Percentiles rank a stretch among this genome's conserved stretches.
These are phyloP conservation scores for Aphanocladium album DNA, from an alignment of 2,329 filamentous ascomycete genomes.

Conservation along the genomic window DNA sequence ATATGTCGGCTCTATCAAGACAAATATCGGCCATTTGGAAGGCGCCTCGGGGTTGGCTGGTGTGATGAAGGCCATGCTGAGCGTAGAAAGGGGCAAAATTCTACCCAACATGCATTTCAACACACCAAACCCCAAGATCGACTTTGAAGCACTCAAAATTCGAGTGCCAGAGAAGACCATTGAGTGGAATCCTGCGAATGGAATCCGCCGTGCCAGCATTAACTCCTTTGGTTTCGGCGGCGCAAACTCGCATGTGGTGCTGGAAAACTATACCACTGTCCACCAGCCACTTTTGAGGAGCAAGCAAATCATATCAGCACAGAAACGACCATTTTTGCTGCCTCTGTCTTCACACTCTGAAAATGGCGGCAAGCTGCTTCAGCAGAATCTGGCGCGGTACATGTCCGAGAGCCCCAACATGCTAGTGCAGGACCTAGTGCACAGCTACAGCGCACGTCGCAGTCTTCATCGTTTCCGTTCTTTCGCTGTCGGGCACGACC, in stretches of 20 bases:
- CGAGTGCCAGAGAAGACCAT: no score
- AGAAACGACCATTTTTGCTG: background rate
- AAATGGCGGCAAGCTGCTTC: background rate
- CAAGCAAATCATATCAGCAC: no score
- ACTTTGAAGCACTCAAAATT: slow-evolving; percentile 17
- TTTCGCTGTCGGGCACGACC: background rate
- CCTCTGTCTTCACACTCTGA: background rate
- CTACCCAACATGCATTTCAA: slow-evolving; percentile 23
- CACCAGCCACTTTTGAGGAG: no score
- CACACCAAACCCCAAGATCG: slow-evolving; percentile 19
- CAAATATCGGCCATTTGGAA: slow-evolving; percentile 25
- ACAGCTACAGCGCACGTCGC: slow-evolving; percentile 13
- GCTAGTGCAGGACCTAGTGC: slow-evolving; percentile 11
- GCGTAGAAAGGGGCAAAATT: slow-evolving; percentile 17
- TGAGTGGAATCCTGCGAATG: slow-evolving; percentile 16
- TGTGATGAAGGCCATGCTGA: slow-evolving; percentile 21
- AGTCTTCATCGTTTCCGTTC: slow-evolving; percentile 13
- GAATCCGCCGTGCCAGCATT: slow-evolving; percentile 15
- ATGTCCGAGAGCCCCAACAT: background rate
- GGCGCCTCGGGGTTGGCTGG: slow-evolving; percentile 24
- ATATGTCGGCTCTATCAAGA: slow-evolving; percentile 23
- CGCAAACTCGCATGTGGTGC: slow-evolving; percentile 21
- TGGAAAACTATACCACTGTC: slow-evolving; percentile 16
- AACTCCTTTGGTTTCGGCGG: slow-evolving; percentile 26
- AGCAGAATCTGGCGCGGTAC: background rate